These are phyloP conservation scores for Cymbopogon citratus DNA, from an alignment of 176 grass and related monocot species.

Conservation along the genomic window DNA sequence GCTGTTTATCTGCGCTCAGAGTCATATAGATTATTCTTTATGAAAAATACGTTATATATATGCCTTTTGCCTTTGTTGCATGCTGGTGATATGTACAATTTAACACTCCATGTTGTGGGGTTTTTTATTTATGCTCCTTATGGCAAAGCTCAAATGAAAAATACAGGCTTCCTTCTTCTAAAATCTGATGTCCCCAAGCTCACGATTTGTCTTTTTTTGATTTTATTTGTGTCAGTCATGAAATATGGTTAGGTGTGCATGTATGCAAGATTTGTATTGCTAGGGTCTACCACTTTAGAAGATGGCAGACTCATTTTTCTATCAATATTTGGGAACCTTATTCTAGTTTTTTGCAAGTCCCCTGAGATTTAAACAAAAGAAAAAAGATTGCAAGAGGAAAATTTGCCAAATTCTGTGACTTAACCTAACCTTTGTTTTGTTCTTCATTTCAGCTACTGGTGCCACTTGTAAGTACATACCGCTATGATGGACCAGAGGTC, in stretches of 20 bases:
- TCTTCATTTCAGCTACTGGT: constrained; percentile 70
- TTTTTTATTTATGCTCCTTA: neutral
- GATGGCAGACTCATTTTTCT: neutral
- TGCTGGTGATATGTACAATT: neutral
- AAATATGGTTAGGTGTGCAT: neutral
- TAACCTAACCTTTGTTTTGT: neutral
- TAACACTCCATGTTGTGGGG: neutral
- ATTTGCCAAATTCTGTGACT: neutral
- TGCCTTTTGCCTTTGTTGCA: neutral
- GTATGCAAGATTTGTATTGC: neutral
- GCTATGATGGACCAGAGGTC: constrained; percentile 69
- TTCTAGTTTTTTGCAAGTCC: neutral
- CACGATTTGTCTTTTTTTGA: neutral
- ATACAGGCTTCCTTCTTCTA: neutral
- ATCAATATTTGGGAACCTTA: neutral
- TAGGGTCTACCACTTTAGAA: neutral
- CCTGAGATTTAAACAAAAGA: neutral
- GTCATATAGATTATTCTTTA: neutral
- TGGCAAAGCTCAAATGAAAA: neutral
- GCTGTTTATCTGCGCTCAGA: neutral
- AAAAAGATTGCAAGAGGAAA: neutral
- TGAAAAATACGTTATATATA: neutral
- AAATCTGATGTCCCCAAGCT: neutral
- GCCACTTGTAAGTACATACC: constrained; percentile 69
- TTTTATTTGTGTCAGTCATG: neutral